Percentiles rank a stretch among this genome's conserved stretches.
Evolutionary conservation across 78 protist genomes (phyloP).

Genomic region (Mantamonas sphyraenae): DNA sequence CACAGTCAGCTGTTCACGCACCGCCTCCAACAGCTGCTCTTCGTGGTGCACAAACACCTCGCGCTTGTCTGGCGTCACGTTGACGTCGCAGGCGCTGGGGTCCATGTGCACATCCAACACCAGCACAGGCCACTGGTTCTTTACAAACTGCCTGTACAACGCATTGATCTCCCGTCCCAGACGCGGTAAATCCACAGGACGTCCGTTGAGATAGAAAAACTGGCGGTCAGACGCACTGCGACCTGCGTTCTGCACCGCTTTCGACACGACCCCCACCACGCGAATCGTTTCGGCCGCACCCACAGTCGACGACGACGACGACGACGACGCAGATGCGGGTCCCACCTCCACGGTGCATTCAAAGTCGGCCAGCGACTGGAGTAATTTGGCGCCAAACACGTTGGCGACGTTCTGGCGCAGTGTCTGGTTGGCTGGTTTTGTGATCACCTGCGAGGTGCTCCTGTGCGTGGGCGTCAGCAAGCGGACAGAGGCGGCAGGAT

Average conservation of each 20-base stretch:
- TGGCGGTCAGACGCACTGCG: slow-evolving; percentile 50
- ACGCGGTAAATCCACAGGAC: slow-evolving; percentile 71
- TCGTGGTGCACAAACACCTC: slow-evolving; percentile 55
- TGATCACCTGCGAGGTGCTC: slow-evolving; percentile 6
- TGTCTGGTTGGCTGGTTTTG: neutral
- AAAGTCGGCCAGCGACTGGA: slow-evolving; percentile 11
- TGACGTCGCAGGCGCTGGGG: slow-evolving; percentile 60
- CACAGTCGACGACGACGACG: too few relatives aligned
- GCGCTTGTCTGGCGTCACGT: slow-evolving; percentile 93
- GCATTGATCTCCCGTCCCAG: slow-evolving; percentile 40
- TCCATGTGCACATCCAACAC: neutral
- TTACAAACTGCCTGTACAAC: slow-evolving; percentile 24
- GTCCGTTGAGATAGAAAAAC: slow-evolving; percentile 57
- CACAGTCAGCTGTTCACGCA: too few relatives aligned
- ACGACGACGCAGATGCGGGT: neutral
- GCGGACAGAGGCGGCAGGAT: too few relatives aligned
- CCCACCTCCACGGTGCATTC: neutral
- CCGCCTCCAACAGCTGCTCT: neutral
- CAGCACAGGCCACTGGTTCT: slow-evolving; percentile 2
- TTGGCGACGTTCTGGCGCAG: slow-evolving; percentile 29
- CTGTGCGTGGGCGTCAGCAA: too few relatives aligned
- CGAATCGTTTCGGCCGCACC: neutral
- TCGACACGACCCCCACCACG: slow-evolving; percentile 39
- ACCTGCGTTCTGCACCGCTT: slow-evolving; percentile 13
- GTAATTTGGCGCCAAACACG: slow-evolving; percentile 51